Base-by-base conservation (phyloP, 1,284 basidiomycete species). In the Peniophora sp. region DNA sequence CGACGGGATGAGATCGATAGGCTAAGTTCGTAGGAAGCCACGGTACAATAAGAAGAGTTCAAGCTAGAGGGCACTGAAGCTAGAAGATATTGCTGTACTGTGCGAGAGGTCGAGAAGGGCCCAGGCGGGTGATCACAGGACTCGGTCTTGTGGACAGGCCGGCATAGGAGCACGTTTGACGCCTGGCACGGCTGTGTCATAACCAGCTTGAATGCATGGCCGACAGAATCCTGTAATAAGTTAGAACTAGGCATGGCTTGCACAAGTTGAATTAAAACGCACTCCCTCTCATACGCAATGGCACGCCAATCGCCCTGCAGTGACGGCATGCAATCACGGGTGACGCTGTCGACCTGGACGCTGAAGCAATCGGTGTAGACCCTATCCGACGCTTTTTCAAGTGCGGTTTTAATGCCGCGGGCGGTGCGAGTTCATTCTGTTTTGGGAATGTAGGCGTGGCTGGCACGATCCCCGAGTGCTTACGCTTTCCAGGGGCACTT, bases 261-360 rank as follows among this genome's bases (percentile, higher is more conserved):
- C n/a, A n/a, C n/a, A n/a, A n/a, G n/a, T n/a, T n/a, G n/a, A n/a
- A n/a, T n/a, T n/a, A n/a, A n/a, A n/a, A 72, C 85, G 72, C 57
- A 87, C 84, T 74, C 37, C 85, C 84, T 53, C 83, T 82, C 60
- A 81, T 70, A 52, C 86, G 76, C 27, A 87, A 68, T 10, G 85
- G 85, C n/a, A 87, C 83, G 58, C 85, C 81, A 17, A 73, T 76
- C 60, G 78, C 72, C 45, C 75, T 73, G 60, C 84, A 87, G 3
- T 74, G 64, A 24, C 72, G 65, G 54, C 85, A 87, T 24, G 76
- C 72, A 24, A 87, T n/a, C n/a, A n/a, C 83, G 8, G 18, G n/a
- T 41, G 6, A 5, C n/a, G n/a, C n/a, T n/a, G 37, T 20, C 5
- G 6, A 20, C 37, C 18, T 8, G 8, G 37, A 8, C n/a, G n/a